Evolutionary conservation across 495 filamentous ascomycete genomes (phyloP), one percentile per base, ranked within the genome.

Genomic region (Penicillium macrosclerotiorum): DNA sequence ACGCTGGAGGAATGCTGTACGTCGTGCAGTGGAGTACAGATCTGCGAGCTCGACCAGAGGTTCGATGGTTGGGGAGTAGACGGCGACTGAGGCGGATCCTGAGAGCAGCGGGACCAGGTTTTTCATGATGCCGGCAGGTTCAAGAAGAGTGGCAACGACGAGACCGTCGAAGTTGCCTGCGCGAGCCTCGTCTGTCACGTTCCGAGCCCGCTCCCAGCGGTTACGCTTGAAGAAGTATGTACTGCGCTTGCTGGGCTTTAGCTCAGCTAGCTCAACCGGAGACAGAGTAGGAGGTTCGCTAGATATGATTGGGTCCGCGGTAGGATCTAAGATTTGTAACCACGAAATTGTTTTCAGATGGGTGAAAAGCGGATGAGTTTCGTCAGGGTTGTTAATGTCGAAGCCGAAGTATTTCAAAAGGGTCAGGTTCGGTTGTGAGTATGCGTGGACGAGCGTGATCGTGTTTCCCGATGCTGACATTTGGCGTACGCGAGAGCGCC

Each of bases 331-430:
- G 13, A 98, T 77, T 67, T 96, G 90, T 1, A 98, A 77, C 90
- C 90, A 97, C 31, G 87, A 89, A 29, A 96, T 69, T 0, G 82
- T 80, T 60, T 89, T 86, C 18, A 98, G 82, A 61, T 92, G 85
- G 13, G 77, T 82, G 66, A 82, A 74, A 4, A 98, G 79, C 0
- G 93, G 93, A 43, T 98, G 94, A 0, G 73, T 63, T 40, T 82
- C 75, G 33, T 77, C 70, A 2, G 89, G 85, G 35, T 76, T 76
- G 45, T 80, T 81, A 35, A 72, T 65, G 56, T 94, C 88, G 64
- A 84, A 97, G 52, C 75, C 74, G 64, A 94, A 97, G 72, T 95
- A 90, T 60, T 86, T 86, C 26, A 98, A 78, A 19, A 94, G 72
- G 1, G 82, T 81, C 35, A 96, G 76, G 55, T 96, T 97, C 0